Evolutionary conservation across 495 filamentous ascomycete species (phyloP).

Genomic region (Xylaria intraflava): DNA sequence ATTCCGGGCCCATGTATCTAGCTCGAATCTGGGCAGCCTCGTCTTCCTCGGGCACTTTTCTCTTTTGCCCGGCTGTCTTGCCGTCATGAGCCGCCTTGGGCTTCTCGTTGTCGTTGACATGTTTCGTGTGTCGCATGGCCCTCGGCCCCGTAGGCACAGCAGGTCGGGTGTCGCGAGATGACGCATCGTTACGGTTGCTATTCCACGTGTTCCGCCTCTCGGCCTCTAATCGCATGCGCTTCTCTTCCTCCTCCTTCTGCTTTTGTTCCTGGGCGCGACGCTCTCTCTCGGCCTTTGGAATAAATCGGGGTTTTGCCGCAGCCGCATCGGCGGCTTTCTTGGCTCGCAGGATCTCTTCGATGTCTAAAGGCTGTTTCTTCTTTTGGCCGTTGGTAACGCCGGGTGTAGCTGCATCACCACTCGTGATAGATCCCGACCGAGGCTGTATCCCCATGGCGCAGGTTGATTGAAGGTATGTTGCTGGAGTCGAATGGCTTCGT

Average conservation of each 20-base stretch:
- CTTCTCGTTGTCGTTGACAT: conserved; percentile 46
- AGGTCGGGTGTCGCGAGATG: conserved; percentile 17
- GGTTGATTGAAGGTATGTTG: background rate
- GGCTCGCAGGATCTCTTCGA: conserved; percentile 42
- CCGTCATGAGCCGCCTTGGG: conserved; percentile 23
- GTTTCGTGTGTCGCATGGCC: conserved; percentile 59
- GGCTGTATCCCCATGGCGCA: conserved; percentile 23
- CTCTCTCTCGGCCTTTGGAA: conserved; percentile 86
- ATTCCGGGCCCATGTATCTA: conserved; percentile 88
- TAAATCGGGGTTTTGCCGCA: conserved; percentile 75
- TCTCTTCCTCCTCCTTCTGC: conserved; percentile 72
- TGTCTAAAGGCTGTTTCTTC: conserved; percentile 37
- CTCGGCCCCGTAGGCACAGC: conserved; percentile 71
- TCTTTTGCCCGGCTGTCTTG: conserved; percentile 43
- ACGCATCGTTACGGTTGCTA: conserved; percentile 21
- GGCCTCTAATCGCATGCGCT: conserved; percentile 41
- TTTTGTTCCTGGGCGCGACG: conserved; percentile 78
- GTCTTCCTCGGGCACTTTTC: conserved; percentile 57
- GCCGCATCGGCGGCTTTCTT: conserved; percentile 42
- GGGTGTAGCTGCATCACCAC: conserved; percentile 5
- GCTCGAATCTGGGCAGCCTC: conserved; percentile 73
- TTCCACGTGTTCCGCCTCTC: conserved; percentile 9
- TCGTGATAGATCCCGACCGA: conserved; percentile 18
- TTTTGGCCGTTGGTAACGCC: conserved; percentile 14
- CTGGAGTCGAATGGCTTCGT: background rate